These are phyloP conservation scores for Abrus pulchellus DNA, from an alignment of 306 rosid species.

Conservation along the genomic window DNA sequence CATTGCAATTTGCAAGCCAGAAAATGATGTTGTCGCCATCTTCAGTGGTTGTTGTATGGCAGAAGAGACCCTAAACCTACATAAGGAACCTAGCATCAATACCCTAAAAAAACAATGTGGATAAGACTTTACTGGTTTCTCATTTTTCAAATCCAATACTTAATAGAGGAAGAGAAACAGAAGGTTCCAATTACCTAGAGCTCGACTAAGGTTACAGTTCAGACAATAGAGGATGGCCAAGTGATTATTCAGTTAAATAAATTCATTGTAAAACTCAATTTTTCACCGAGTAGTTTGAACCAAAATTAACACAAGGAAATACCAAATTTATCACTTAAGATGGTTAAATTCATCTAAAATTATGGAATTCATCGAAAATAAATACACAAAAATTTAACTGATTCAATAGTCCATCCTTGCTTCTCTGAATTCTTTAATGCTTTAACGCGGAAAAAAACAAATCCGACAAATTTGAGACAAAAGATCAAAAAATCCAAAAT, in stretches of 20 bases:
- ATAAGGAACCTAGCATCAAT: constrained; percentile 40
- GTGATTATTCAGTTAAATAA: constrained; percentile 9
- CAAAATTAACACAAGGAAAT: constrained; percentile 20
- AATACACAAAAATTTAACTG: background rate
- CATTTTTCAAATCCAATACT: background rate
- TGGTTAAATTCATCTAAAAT: background rate
- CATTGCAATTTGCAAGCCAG: constrained; percentile 81
- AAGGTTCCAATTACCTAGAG: background rate
- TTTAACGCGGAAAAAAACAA: background rate
- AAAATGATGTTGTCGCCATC: constrained; percentile 81
- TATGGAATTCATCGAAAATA: background rate
- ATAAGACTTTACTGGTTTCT: background rate
- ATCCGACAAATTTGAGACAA: background rate
- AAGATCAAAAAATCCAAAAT: constrained; percentile 8
- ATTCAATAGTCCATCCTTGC: background rate
- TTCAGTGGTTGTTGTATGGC: constrained; percentile 46
- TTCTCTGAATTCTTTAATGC: background rate
- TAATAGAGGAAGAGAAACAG: constrained; percentile 14
- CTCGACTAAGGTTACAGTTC: background rate
- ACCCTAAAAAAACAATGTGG: background rate
- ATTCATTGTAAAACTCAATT: background rate
- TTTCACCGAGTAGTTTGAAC: background rate
- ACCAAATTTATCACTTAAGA: background rate
- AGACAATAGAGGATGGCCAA: background rate
- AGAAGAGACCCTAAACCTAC: constrained; percentile 52